Evolutionary conservation across 2,329 filamentous ascomycete genomes (phyloP).

Genomic region (Fusarium buharicum): DNA sequence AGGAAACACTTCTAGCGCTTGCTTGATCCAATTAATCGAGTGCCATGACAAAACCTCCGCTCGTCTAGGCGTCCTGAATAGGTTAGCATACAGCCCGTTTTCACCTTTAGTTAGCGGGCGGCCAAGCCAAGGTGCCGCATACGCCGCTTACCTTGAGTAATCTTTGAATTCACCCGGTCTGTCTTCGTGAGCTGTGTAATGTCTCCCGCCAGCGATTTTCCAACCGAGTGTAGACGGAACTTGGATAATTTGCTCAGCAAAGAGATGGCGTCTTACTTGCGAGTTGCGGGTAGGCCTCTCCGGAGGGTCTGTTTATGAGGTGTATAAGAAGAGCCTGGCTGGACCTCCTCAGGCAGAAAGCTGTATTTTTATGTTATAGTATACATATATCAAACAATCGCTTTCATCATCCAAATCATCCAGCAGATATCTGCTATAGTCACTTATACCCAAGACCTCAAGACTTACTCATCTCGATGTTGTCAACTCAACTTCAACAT

Average conservation of each 20-base stretch:
- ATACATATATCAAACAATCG: constrained; percentile 18
- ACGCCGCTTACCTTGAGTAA: constrained; percentile 33
- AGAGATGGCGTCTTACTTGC: constrained; percentile 7
- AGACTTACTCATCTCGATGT: constrained; percentile 38
- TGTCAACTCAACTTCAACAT: constrained; percentile 44
- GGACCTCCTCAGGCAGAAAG: constrained; percentile 28
- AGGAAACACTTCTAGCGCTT: constrained; percentile 18
- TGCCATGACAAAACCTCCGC: constrained; percentile 15
- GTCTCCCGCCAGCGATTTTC: constrained; percentile 22
- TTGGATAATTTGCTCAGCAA: constrained; percentile 17
- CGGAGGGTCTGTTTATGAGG: constrained; percentile 10
- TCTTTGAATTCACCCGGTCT: constrained; percentile 30
- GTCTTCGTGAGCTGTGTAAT: constrained; percentile 40
- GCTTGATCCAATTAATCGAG: constrained; percentile 7
- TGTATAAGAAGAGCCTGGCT: constrained; percentile 38
- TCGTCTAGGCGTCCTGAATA: constrained; percentile 14
- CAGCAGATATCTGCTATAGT: constrained; percentile 12
- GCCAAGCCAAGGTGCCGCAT: constrained; percentile 20
- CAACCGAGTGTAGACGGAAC: constrained; percentile 2
- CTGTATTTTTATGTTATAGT: constrained; percentile 11
- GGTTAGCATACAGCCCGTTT: constrained; percentile 11
- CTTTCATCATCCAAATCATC: constrained; percentile 5
- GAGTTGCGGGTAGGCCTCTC: constrained; percentile 18
- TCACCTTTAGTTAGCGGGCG: constrained; percentile 7
- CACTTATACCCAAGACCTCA: constrained; percentile 15